Conservation (phyloP, 345 rosid genomes). For the Euclidium syriacum region DNA sequence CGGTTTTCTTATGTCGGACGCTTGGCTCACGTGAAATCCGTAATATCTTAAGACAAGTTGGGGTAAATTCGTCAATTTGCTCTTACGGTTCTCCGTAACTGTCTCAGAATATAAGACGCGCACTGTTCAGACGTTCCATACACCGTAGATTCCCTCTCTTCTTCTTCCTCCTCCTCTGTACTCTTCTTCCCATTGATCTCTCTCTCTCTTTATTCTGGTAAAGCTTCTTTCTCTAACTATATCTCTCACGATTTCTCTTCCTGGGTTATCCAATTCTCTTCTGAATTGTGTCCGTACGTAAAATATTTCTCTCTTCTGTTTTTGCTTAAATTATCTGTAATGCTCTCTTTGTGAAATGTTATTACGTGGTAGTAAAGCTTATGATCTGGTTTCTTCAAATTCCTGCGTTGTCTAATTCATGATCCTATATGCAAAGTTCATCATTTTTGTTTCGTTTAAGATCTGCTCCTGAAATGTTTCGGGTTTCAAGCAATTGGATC, state of each 20-base stretch:
- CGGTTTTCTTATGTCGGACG: conserved; percentile 22
- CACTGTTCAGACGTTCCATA: conserved; percentile 8
- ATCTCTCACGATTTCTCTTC: conserved; percentile 12
- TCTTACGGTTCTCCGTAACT: conserved; percentile 29
- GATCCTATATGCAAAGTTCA: conserved; percentile 2
- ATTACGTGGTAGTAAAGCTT: neutral
- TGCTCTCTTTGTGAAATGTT: conserved; percentile 7
- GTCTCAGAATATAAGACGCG: conserved; percentile 27
- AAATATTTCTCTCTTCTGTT: conserved; percentile 1
- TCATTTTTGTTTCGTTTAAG: neutral
- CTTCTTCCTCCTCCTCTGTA: neutral
- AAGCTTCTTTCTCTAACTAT: neutral
- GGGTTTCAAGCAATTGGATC: conserved; percentile 12
- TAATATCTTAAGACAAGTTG: neutral
- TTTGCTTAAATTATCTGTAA: neutral
- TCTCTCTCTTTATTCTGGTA: neutral
- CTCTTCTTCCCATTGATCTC: neutral
- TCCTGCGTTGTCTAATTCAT: neutral
- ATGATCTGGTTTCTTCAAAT: neutral
- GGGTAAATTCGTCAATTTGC: neutral
- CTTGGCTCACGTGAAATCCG: conserved; percentile 24
- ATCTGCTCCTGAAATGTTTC: conserved; percentile 10
- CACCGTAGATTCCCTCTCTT: conserved; percentile 26
- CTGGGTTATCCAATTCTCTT: neutral
- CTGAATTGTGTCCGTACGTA: conserved; percentile 32